phyloP scores from a whole-genome alignment of 495 filamentous ascomycete species.

The Copromyces sp. region DNA sequence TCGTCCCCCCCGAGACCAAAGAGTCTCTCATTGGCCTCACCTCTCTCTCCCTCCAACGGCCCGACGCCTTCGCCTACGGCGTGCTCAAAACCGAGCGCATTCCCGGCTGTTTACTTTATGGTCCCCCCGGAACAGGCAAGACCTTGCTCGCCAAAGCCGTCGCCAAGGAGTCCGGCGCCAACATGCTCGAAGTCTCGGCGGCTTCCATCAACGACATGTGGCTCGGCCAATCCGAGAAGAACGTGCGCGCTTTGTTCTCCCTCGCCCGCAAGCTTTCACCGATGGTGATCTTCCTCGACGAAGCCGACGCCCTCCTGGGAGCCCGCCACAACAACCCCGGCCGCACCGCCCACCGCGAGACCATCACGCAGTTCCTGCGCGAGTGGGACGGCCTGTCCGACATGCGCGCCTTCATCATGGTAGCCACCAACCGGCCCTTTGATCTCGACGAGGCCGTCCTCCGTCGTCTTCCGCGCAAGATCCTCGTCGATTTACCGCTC shows the following conservation, averaged over 20 bases:
- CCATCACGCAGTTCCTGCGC: slow-evolving; percentile 95
- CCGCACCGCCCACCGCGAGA: slow-evolving; percentile 65
- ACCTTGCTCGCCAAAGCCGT: slow-evolving; percentile 93
- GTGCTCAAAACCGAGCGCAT: slow-evolving; percentile 87
- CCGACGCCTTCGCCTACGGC: slow-evolving; percentile 93
- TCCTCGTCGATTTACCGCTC: slow-evolving; percentile 81
- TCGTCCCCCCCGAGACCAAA: slow-evolving; percentile 70
- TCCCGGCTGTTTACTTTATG: slow-evolving; percentile 81
- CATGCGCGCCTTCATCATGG: slow-evolving; percentile 90
- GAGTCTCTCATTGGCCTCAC: slow-evolving; percentile 86
- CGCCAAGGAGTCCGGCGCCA: slow-evolving; percentile 86
- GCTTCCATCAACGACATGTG: slow-evolving; percentile 89
- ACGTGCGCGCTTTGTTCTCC: slow-evolving; percentile 83
- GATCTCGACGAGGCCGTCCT: slow-evolving; percentile 94
- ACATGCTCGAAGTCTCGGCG: slow-evolving; percentile 50
- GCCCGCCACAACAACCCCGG: slow-evolving; percentile 50
- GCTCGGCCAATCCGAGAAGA: slow-evolving; percentile 94
- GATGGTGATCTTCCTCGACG: slow-evolving; percentile 93
- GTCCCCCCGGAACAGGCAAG: slow-evolving; percentile 92
- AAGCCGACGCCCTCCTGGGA: slow-evolving; percentile 86
- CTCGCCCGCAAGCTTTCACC: slow-evolving; percentile 88
- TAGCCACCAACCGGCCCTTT: slow-evolving; percentile 92
- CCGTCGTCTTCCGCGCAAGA: slow-evolving; percentile 66
- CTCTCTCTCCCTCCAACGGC: slow-evolving; percentile 73
- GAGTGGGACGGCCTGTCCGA: slow-evolving; percentile 96